Evolutionary conservation across 805 yeast genomes (phyloP).

Genomic region (Sugiyamaella smithiae): DNA sequence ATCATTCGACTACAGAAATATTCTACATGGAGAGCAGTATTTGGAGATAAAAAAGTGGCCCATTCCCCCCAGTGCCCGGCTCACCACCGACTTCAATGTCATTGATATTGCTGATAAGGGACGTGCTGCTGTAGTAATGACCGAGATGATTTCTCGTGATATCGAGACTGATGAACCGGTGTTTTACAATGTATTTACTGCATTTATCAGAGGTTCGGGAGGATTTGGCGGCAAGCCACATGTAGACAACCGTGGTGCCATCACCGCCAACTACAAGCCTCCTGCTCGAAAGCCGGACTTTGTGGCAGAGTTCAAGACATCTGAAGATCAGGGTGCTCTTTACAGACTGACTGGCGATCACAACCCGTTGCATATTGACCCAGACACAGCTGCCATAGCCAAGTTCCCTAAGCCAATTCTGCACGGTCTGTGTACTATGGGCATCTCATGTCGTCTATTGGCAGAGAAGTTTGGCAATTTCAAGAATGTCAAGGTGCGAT

Average conservation of each 20-base stretch:
- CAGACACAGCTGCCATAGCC: conserved; percentile 81
- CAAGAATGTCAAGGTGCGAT: conserved; percentile 83
- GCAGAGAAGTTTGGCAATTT: conserved; percentile 78
- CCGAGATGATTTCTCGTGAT: conserved; percentile 68
- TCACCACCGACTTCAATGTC: conserved; percentile 63
- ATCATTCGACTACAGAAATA: conserved; percentile 82
- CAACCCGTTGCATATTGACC: conserved; percentile 95
- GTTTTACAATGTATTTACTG: conserved; percentile 79
- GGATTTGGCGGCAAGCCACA: conserved; percentile 49
- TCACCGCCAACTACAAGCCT: conserved; percentile 60
- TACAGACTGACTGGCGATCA: conserved; percentile 92
- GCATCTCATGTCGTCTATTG: conserved; percentile 75
- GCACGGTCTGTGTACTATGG: conserved; percentile 89
- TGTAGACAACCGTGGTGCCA: conserved; percentile 57
- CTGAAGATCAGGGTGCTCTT: conserved; percentile 76
- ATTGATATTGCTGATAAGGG: conserved; percentile 83
- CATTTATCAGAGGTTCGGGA: conserved; percentile 73
- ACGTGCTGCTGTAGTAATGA: conserved; percentile 72
- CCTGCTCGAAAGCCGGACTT: conserved; percentile 69
- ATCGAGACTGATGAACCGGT: conserved; percentile 62
- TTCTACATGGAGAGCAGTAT: conserved; percentile 95
- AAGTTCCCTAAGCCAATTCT: conserved; percentile 82
- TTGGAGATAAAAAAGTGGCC: conserved; percentile 73
- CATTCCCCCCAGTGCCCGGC: conserved; percentile 65
- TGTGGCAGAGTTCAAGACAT: conserved; percentile 54